Evolutionary conservation across 768 basidiomycete species (phyloP).

Genomic region (Sistotremastrum suecicum): DNA sequence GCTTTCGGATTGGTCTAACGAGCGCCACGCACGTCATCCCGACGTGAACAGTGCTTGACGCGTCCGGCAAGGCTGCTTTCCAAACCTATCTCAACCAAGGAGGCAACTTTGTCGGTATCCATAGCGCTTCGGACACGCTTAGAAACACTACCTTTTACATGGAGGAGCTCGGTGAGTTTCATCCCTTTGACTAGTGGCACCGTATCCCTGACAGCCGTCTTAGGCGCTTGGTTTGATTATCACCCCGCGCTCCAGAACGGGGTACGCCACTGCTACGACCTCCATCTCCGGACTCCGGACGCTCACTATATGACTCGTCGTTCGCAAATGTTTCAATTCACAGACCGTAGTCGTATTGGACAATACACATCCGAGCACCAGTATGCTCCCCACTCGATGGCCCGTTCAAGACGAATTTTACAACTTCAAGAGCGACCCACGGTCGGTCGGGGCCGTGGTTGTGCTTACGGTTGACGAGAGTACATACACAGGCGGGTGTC

Average conservation of each 20-base stretch:
- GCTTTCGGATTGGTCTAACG: background rate
- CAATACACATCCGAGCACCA: conserved; percentile 46
- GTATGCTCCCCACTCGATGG: conserved; percentile 38
- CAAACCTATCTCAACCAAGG: conserved; percentile 51
- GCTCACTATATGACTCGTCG: no score
- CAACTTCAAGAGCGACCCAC: conserved; percentile 37
- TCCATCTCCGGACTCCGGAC: background rate
- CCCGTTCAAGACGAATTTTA: conserved; percentile 47
- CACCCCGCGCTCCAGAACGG: conserved; percentile 54
- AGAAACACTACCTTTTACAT: conserved; percentile 43
- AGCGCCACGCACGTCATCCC: background rate
- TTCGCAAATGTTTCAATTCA: background rate
- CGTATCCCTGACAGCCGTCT: background rate
- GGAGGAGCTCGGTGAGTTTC: conserved; percentile 35
- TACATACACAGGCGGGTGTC: conserved; percentile 37
- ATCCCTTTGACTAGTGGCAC: background rate
- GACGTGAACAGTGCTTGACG: conserved; percentile 38
- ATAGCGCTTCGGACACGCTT: conserved; percentile 49
- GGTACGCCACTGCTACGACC: conserved; percentile 22
- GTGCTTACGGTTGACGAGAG: conserved; percentile 53
- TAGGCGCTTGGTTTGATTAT: conserved; percentile 58
- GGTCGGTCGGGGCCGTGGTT: conserved; percentile 44
- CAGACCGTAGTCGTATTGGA: conserved; percentile 49
- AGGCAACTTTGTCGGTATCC: conserved; percentile 59
- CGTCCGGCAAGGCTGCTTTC: conserved; percentile 42